Conservation (phyloP, 176 grass and related monocot species). For the Oryza glaberrima region DNA sequence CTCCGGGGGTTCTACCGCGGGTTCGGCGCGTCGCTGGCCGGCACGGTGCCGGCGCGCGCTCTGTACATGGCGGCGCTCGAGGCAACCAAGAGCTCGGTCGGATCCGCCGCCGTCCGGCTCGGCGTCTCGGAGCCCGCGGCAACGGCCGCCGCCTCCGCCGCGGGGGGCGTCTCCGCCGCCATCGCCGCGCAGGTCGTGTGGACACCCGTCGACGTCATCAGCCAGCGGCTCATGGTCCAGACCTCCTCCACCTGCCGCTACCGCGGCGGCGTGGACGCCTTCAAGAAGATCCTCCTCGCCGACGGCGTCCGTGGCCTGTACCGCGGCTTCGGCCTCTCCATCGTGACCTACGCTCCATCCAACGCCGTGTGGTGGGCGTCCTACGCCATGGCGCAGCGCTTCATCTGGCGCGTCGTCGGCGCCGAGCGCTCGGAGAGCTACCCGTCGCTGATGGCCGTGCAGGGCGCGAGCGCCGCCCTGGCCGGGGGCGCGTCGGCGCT, state of each 20-base stretch:
- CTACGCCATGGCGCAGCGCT: slow-evolving; percentile 80
- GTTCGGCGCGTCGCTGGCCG: slow-evolving; percentile 85
- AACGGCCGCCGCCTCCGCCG: slow-evolving; percentile 69
- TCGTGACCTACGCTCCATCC: slow-evolving; percentile 94
- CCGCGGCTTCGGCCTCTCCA: slow-evolving; percentile 92
- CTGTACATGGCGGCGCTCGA: slow-evolving; percentile 98
- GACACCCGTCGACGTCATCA: slow-evolving; percentile 91
- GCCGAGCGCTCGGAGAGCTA: slow-evolving; percentile 47
- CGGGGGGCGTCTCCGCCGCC: slow-evolving; percentile 70
- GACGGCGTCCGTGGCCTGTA: slow-evolving; percentile 86
- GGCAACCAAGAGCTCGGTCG: slow-evolving; percentile 90
- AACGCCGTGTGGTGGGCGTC: slow-evolving; percentile 97
- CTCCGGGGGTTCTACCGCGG: slow-evolving; percentile 84
- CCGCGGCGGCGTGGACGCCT: slow-evolving; percentile 68
- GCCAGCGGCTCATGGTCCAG: slow-evolving; percentile 97
- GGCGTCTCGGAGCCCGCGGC: slow-evolving; percentile 76
- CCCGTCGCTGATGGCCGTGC: slow-evolving; percentile 67
- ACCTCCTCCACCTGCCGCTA: slow-evolving; percentile 47
- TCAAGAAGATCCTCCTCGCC: slow-evolving; percentile 68
- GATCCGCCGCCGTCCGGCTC: slow-evolving; percentile 60
- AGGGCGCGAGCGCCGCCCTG: slow-evolving; percentile 79
- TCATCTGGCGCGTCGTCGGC: slow-evolving; percentile 66
- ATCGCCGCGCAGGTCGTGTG: slow-evolving; percentile 91
- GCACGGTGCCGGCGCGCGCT: slow-evolving; percentile 86
- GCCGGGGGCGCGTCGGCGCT: slow-evolving; percentile 72